These are phyloP conservation scores for Daedalea quercina DNA, from an alignment of 768 basidiomycete species.

Conservation along the genomic window DNA sequence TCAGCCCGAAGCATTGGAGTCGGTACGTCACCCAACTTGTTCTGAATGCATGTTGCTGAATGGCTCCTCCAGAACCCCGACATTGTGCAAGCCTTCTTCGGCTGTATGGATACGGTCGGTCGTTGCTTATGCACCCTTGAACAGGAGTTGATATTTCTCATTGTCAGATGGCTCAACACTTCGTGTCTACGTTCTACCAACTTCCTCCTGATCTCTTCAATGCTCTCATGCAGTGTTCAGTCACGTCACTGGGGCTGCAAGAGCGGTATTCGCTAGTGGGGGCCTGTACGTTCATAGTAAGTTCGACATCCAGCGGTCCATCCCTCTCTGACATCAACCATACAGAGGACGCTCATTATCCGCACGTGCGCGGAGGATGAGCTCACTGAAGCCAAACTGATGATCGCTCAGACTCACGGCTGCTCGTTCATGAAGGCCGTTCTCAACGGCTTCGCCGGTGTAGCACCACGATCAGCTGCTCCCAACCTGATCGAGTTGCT, in stretches of 20 bases:
- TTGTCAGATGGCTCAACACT: constrained; percentile 45
- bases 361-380: constrained; percentile 60
- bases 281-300: constrained; percentile 76
- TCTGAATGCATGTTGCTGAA: background rate
- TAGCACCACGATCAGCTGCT: constrained; percentile 76
- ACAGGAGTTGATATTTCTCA: background rate
- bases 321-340: background rate
- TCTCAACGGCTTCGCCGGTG: constrained; percentile 74
- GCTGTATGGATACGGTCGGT: constrained; percentile 69
- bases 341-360: constrained; percentile 59
- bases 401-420: constrained; percentile 51
- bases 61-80: constrained; percentile 67
- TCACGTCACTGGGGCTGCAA: constrained; percentile 61
- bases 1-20: constrained; percentile 59
- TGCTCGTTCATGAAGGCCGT: constrained; percentile 64
- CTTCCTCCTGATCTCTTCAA: constrained; percentile 59
- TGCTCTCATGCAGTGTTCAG: constrained; percentile 63
- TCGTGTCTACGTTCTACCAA: constrained; percentile 51
- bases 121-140: background rate
- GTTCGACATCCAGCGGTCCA: constrained; percentile 28
- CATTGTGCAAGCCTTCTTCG: constrained; percentile 85
- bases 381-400: constrained; percentile 46
- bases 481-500: constrained; percentile 83
- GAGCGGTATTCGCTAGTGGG: constrained; percentile 83
- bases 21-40: constrained; percentile 35